These are phyloP conservation scores for Globisporangium viniferum DNA, from an alignment of 352 stramenopile species.

Conservation along the genomic window DNA sequence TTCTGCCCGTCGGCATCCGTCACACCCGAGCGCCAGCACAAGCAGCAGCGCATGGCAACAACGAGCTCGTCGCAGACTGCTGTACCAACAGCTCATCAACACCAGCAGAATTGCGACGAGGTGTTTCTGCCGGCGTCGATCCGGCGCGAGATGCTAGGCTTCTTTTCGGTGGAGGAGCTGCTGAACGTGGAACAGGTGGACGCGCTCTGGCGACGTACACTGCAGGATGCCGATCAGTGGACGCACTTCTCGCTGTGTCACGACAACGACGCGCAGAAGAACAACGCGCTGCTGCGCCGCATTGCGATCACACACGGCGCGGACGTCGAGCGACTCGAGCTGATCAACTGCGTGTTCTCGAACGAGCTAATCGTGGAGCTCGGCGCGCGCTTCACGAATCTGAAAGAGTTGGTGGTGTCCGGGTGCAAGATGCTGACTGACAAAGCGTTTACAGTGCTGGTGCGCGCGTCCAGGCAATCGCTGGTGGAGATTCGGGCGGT, in stretches of 20 bases:
- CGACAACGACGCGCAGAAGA: slow-evolving; percentile 27
- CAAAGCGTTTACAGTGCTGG: slow-evolving; percentile 34
- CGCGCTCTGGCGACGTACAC: slow-evolving; percentile 27
- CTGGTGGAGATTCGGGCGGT: slow-evolving; percentile 45
- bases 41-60: neutral
- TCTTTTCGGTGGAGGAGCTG: slow-evolving; percentile 49
- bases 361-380: slow-evolving; percentile 28
- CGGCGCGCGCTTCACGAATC: slow-evolving; percentile 26
- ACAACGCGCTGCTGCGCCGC: slow-evolving; percentile 23
- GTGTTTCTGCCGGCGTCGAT: slow-evolving; percentile 27
- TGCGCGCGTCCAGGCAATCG: slow-evolving; percentile 30
- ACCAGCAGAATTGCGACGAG: neutral
- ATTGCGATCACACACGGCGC: slow-evolving; percentile 37
- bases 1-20: neutral
- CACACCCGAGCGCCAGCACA: slow-evolving; percentile 1
- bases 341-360: slow-evolving; percentile 48
- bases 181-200: slow-evolving; percentile 48
- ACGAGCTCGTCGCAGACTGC: neutral
- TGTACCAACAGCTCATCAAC: too few species aligned
- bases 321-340: slow-evolving; percentile 33
- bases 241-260: slow-evolving; percentile 28
- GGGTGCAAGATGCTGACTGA: slow-evolving; percentile 55
- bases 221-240: slow-evolving; percentile 35
- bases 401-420: slow-evolving; percentile 48
- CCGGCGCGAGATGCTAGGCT: slow-evolving; percentile 40